A percentile compares a stretch with the other conserved stretches of the same genome.
phyloP scores from a whole-genome alignment of 257 asterid genomes.

The Jacaranda mimosifolia region DNA sequence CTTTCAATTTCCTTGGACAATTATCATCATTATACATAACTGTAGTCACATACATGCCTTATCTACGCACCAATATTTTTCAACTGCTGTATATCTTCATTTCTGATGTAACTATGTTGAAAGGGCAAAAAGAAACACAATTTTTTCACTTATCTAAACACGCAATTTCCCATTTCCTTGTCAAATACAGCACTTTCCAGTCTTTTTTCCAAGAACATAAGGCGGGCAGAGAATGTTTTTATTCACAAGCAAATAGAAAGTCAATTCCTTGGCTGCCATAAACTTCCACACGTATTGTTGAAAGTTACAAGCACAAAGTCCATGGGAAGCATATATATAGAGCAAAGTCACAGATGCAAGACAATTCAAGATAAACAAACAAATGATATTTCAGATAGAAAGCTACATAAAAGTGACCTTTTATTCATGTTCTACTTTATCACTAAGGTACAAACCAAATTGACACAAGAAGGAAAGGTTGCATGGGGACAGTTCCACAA shows the following conservation, averaged over 20 bases:
- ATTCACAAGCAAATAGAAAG: not conserved
- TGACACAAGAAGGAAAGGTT: conserved; percentile 43
- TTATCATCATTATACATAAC: too few relatives aligned
- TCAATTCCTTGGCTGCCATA: too few relatives aligned
- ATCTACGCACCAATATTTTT: too few relatives aligned
- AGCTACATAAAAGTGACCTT: conserved; percentile 21
- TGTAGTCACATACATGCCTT: too few relatives aligned
- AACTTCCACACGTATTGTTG: not conserved
- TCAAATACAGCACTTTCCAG: not conserved
- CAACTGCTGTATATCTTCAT: too few relatives aligned
- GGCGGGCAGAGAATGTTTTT: not conserved
- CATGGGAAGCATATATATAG: too few relatives aligned
- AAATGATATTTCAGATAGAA: conserved; percentile 18
- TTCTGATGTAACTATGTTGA: too few relatives aligned
- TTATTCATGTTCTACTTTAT: conserved; percentile 38
- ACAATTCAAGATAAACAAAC: not conserved
- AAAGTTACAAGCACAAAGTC: not conserved
- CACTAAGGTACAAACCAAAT: conserved; percentile 21
- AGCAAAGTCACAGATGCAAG: not conserved
- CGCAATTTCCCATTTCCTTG: not conserved
- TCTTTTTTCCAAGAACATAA: not conserved
- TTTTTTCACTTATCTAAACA: too few relatives aligned
- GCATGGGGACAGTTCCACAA: conserved; percentile 51
- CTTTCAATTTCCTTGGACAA: too few relatives aligned
- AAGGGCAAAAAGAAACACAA: too few relatives aligned